Conservation (phyloP, 768 basidiomycete genomes). For the Lyophyllum shimeji region DNA sequence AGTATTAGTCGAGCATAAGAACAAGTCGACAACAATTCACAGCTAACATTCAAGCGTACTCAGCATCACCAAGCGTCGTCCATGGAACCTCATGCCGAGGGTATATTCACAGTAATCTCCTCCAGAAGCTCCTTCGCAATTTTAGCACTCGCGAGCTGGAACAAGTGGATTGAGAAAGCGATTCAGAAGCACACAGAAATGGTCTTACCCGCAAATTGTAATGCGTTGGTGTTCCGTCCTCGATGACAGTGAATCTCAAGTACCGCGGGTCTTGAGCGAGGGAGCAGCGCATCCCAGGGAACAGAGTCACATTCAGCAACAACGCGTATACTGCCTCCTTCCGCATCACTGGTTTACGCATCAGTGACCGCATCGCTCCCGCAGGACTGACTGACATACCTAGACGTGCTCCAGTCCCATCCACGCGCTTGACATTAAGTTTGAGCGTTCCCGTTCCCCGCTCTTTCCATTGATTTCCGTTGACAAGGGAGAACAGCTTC, state of each 20-base stretch:
- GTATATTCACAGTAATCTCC: conserved; percentile 50
- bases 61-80: neutral
- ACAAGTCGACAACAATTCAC: conserved; percentile 2
- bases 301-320: conserved; percentile 72
- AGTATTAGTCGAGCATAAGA: conserved; percentile 16
- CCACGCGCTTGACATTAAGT: conserved; percentile 63
- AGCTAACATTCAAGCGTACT: neutral
- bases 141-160: conserved; percentile 66
- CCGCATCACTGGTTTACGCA: conserved; percentile 62
- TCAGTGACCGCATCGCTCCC: neutral
- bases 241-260: conserved; percentile 72
- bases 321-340: conserved; percentile 81
- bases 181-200: conserved; percentile 11
- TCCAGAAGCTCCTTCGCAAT: conserved; percentile 70
- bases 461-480: conserved; percentile 73
- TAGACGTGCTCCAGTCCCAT: conserved; percentile 69
- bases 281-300: conserved; percentile 74
- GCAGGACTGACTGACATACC: conserved; percentile 36
- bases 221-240: conserved; percentile 57
- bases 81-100: conserved; percentile 24
- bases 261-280: conserved; percentile 80
- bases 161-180: conserved; percentile 3
- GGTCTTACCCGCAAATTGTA: conserved; percentile 72
- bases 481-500: conserved; percentile 65
- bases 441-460: conserved; percentile 71